phyloP scores from a whole-genome alignment of 306 rosid species.

The Cyclanthera cordifolia region DNA sequence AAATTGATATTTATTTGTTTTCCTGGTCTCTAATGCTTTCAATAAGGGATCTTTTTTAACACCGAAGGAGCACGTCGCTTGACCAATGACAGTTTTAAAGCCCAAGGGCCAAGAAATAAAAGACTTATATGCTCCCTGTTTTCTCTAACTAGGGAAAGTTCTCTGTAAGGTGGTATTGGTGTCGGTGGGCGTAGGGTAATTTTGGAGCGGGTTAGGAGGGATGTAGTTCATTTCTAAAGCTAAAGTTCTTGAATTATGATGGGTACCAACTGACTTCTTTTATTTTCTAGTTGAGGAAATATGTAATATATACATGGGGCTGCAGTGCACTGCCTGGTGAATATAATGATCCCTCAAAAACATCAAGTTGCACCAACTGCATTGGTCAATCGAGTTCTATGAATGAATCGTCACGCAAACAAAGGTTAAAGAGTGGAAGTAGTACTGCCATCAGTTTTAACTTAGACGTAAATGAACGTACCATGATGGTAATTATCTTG shows the following conservation, averaged over 20 bases:
- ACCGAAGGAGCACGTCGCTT: not conserved
- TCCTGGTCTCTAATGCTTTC: not conserved
- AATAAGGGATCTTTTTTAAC: not conserved
- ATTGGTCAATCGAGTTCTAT: constrained; percentile 29
- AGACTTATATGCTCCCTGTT: not conserved
- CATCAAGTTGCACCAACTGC: constrained; percentile 35
- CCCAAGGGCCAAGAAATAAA: too few species aligned
- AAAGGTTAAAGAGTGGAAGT: constrained; percentile 29
- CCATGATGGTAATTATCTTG: constrained; percentile 36
- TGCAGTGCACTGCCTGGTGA: constrained; percentile 34
- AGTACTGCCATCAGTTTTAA: constrained; percentile 25
- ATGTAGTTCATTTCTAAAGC: not conserved
- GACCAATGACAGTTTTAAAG: too few species aligned
- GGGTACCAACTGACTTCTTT: constrained; percentile 14
- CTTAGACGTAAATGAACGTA: constrained; percentile 31
- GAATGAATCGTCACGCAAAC: constrained; percentile 38
- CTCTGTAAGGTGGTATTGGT: not conserved
- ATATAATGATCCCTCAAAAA: constrained; percentile 17
- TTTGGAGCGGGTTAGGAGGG: not conserved
- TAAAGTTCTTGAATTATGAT: not conserved
- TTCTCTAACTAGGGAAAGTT: not conserved
- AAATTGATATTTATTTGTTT: not conserved
- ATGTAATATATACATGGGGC: constrained; percentile 72
- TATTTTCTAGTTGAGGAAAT: constrained; percentile 72
- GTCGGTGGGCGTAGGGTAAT: not conserved